A percentile compares a stretch with the other conserved stretches of the same genome.
phyloP scores from a whole-genome alignment of 2,329 filamentous ascomycete genomes.

The Penicillium vulpinum region DNA sequence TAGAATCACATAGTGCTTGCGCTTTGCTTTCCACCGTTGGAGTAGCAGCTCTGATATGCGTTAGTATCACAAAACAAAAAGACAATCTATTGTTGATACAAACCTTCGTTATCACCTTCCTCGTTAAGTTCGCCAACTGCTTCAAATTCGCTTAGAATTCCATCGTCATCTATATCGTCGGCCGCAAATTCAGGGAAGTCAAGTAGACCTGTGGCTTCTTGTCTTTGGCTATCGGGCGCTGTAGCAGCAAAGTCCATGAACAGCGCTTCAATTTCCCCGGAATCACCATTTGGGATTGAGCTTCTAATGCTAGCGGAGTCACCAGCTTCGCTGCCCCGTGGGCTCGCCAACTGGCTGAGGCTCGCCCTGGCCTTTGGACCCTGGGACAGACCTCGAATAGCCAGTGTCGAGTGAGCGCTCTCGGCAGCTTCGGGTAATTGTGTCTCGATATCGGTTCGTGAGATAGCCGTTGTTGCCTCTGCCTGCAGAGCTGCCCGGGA shows the following conservation, averaged over 20 bases:
- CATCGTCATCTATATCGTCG: conserved; percentile 58
- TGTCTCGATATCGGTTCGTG: conserved; percentile 76
- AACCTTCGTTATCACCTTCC: conserved; percentile 59
- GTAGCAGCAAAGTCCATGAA: conserved; percentile 66
- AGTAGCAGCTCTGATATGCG: conserved; percentile 52
- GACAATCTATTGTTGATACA: conserved; percentile 2
- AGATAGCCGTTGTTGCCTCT: conserved; percentile 80
- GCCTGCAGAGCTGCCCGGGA: conserved; percentile 50
- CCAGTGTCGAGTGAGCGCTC: conserved; percentile 61
- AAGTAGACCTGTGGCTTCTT: conserved; percentile 35
- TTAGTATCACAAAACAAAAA: conserved; percentile 12
- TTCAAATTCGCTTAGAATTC: conserved; percentile 76
- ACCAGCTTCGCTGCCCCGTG: conserved; percentile 51
- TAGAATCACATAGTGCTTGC: conserved; percentile 95
- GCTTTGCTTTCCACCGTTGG: conserved; percentile 80
- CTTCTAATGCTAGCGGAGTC: conserved; percentile 55
- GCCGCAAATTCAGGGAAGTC: conserved; percentile 38
- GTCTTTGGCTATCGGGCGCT: conserved; percentile 41
- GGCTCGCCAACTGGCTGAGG: conserved; percentile 46
- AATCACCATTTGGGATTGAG: conserved; percentile 55
- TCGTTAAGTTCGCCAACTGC: conserved; percentile 60
- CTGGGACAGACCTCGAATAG: conserved; percentile 31
- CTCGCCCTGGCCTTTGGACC: conserved; percentile 38
- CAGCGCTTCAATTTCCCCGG: conserved; percentile 77
- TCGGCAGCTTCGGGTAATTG: conserved; percentile 70